Conservation (phyloP, 495 filamentous ascomycete species). For the Cetradonia linearis region DNA sequence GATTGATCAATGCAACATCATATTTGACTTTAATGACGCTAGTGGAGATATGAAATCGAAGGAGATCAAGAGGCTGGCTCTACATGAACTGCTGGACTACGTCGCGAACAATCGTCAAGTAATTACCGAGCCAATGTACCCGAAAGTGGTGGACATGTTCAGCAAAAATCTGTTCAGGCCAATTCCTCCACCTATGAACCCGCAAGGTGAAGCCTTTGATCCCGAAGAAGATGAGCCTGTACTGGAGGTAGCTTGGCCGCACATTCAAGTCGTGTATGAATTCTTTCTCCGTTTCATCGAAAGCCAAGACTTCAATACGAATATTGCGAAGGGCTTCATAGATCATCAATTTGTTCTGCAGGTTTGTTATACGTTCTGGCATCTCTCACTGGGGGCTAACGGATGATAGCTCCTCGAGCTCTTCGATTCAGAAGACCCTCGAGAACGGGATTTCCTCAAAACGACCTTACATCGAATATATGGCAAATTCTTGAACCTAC, state of each 20-base stretch:
- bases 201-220: constrained; percentile 96
- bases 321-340: constrained; percentile 98
- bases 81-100: constrained; percentile 95
- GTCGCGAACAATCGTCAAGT: constrained; percentile 97
- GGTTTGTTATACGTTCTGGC: constrained; percentile 34
- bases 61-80: constrained; percentile 94
- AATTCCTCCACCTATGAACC: constrained; percentile 92
- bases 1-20: constrained; percentile 99
- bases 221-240: constrained; percentile 98
- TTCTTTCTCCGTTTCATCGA: constrained; percentile 99
- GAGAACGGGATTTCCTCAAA: constrained; percentile 96
- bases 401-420: constrained; percentile 71
- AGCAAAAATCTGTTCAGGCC: constrained; percentile 96
- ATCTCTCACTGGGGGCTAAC: constrained; percentile 15
- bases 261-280: constrained; percentile 99
- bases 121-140: constrained; percentile 99
- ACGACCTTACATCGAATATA: constrained; percentile 98
- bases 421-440: constrained; percentile 96
- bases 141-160: constrained; percentile 97
- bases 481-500: constrained; percentile 95
- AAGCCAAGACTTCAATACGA: constrained; percentile 99
- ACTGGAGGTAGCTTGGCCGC: constrained; percentile 96
- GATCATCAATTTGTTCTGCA: constrained; percentile 96
- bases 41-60: constrained; percentile 99
- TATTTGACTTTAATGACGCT: constrained; percentile 99